Conservation (phyloP, 805 yeast species). For the Wickerhamomyces strasburgensis region DNA sequence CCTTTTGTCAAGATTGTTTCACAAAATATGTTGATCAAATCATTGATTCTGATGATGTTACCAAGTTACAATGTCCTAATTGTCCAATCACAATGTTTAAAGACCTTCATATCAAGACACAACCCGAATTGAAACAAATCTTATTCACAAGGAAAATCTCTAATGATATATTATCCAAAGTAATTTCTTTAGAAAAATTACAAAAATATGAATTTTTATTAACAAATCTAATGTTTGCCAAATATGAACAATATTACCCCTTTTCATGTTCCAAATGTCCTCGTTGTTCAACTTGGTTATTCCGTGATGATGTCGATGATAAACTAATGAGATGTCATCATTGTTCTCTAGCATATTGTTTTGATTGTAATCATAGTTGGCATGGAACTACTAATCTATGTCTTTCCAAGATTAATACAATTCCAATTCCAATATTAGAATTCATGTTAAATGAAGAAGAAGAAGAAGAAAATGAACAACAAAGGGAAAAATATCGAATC, state of each 20-base stretch:
- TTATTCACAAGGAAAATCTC: conserved; percentile 40
- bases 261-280: conserved; percentile 48
- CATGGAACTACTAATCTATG: conserved; percentile 51
- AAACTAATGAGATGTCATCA: conserved; percentile 42
- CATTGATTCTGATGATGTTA: conserved; percentile 45
- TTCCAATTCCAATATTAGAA: conserved; percentile 25
- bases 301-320: conserved; percentile 42
- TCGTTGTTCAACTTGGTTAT: conserved; percentile 43
- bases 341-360: conserved; percentile 53
- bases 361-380: conserved; percentile 54
- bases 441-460: conserved; percentile 17
- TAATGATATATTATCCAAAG: conserved; percentile 28
- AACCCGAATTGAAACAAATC: conserved; percentile 29
- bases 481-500: conserved; percentile 31
- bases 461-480: conserved; percentile 31
- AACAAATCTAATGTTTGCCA: conserved; percentile 36
- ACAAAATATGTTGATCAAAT: conserved; percentile 35
- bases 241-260: conserved; percentile 41
- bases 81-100: conserved; percentile 27
- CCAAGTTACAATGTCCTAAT: conserved; percentile 54
- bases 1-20: conserved; percentile 44
- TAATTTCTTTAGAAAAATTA: conserved; percentile 28
- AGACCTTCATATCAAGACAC: conserved; percentile 20
- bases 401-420: conserved; percentile 29
- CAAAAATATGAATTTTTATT: conserved; percentile 36